These are phyloP conservation scores for Batrachochytrium dendrobatidis DNA, from an alignment of 371 early-diverging fungal species.

Conservation along the genomic window DNA sequence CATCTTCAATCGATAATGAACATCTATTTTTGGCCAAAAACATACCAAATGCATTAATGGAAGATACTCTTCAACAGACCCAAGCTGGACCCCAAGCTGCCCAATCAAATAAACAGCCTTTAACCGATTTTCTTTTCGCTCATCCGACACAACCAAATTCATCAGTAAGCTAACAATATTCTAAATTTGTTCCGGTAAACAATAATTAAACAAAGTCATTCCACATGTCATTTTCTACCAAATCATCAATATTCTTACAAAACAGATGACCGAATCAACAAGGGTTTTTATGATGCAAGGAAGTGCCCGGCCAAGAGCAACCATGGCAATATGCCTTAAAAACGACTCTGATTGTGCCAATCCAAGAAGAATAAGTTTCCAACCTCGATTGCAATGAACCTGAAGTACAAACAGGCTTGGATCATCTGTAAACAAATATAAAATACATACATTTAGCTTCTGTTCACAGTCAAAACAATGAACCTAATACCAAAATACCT, in stretches of 20 bases:
- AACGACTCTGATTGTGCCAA: conserved; percentile 41
- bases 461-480: neutral
- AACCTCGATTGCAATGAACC: conserved; percentile 41
- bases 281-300: conserved; percentile 42
- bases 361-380: conserved; percentile 44
- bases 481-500: neutral
- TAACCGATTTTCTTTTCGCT: conserved; percentile 38
- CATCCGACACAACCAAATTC: conserved; percentile 38
- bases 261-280: conserved; percentile 34
- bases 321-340: conserved; percentile 40
- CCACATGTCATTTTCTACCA: too few species aligned
- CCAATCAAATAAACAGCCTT: conserved; percentile 43
- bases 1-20: too few species aligned
- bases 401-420: conserved; percentile 39
- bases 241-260: conserved; percentile 19
- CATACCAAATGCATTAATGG: conserved; percentile 26
- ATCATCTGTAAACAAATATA: conserved; percentile 21
- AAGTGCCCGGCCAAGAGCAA: conserved; percentile 30
- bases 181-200: conserved; percentile 1
- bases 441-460: neutral
- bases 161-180: conserved; percentile 30
- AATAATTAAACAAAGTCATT: too few species aligned
- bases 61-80: conserved; percentile 33
- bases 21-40: too few species aligned
- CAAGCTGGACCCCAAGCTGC: conserved; percentile 33